Evolutionary conservation across 1,139 yeast genomes (phyloP).

Genomic region (Insectozyma bohioensis): DNA sequence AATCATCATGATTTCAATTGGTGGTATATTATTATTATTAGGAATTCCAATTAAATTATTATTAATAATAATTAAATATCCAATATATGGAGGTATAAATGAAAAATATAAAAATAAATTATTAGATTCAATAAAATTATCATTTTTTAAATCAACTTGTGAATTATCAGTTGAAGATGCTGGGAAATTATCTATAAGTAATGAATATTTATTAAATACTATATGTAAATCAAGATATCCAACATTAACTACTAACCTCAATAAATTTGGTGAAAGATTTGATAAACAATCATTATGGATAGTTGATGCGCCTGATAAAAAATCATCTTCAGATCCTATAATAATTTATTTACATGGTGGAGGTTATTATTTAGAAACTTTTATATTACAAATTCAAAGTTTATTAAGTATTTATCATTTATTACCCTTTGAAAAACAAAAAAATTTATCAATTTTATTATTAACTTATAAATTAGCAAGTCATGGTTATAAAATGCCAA

Average conservation of each 20-base stretch:
- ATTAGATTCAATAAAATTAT: constrained; percentile 10
- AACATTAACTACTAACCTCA: constrained; percentile 16
- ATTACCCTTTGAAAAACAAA: constrained; percentile 26
- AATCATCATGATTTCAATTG: constrained; percentile 10
- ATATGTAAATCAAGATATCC: constrained; percentile 8
- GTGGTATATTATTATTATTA: constrained; percentile 9
- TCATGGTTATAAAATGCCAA: constrained; percentile 31
- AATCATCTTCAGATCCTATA: constrained; percentile 32
- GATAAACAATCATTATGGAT: constrained; percentile 40
- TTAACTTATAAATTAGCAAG: constrained; percentile 41
- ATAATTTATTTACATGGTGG: constrained; percentile 45
- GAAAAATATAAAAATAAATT: constrained; percentile 9
- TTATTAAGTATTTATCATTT: constrained; percentile 30
- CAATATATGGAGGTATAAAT: constrained; percentile 13
- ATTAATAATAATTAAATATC: constrained; percentile 9
- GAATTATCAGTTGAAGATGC: constrained; percentile 11
- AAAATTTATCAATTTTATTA: constrained; percentile 29
- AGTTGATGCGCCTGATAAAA: constrained; percentile 25
- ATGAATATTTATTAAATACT: constrained; percentile 8
- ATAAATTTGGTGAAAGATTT: constrained; percentile 34
- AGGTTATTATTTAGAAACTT: constrained; percentile 38
- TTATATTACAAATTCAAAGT: constrained; percentile 32
- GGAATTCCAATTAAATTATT: constrained; percentile 11
- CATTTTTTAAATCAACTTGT: constrained; percentile 10
- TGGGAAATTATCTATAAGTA: constrained; percentile 1